Conservation (phyloP, 148 eudicot species). For the Vaccinium darrowii region DNA sequence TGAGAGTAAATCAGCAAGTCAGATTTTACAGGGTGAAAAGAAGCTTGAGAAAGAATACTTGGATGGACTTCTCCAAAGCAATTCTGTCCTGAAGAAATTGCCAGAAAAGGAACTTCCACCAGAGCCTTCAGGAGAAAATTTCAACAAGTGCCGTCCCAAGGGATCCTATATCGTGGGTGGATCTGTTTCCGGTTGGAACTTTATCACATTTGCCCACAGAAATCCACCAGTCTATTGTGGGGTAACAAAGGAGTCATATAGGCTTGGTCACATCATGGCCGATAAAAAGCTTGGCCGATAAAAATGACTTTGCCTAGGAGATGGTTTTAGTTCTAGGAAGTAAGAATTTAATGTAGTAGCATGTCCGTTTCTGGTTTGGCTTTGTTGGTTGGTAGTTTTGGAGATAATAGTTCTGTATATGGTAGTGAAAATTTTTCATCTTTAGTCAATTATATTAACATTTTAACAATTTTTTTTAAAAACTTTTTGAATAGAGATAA, state of each 20-base stretch:
- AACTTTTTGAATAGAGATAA: too few relatives aligned
- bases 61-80: neutral
- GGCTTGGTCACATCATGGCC: neutral
- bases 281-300: too few relatives aligned
- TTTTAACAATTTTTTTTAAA: too few relatives aligned
- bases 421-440: too few relatives aligned
- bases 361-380: neutral
- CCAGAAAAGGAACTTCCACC: neutral
- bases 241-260: conserved; percentile 15
- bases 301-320: neutral
- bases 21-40: neutral
- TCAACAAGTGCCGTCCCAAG: neutral
- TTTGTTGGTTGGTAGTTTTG: too few relatives aligned
- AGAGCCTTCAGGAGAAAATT: neutral
- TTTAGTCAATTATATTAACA: too few relatives aligned
- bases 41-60: neutral
- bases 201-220: conserved; percentile 17
- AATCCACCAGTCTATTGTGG: conserved; percentile 17
- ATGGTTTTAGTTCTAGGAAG: neutral
- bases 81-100: neutral
- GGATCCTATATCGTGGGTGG: conserved; percentile 20
- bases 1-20: neutral
- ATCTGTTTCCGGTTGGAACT: conserved; percentile 14
- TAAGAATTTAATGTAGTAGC: neutral
- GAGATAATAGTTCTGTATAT: too few relatives aligned